Evolutionary conservation across 805 yeast genomes (phyloP), one percentile per base, ranked within the genome.

Genomic region (Monosporozyma servazzii): DNA sequence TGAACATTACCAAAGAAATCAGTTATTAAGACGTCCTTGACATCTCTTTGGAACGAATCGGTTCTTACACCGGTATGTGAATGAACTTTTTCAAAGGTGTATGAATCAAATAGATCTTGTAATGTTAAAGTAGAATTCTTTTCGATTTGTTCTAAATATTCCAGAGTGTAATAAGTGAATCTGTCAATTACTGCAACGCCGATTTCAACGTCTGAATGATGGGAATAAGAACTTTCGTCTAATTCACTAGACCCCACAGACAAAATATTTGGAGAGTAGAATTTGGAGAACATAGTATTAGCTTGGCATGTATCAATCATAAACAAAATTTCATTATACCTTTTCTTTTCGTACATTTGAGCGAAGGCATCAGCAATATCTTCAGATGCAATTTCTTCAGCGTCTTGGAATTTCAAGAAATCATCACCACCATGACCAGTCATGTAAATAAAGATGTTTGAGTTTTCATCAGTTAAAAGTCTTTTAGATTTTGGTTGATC

Each of bases 301-400:
- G 99, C 99, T 73, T 93, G 99, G 65, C 99, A 93, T 0, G 99
- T 93, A 68, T 93, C 99, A 56, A 93, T 86, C 98, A 93, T 93
- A 70, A 93, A 93, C 64, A 93, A 81, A 33, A 93, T 86, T 72
- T 93, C 98, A 60, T 90, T 89, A 72, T 93, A 93, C 51, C 99
- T 76, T 59, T 86, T 86, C 78, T 90, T 90, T 66, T 91, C 96
- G 71, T 88, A 81, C 99, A 93, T 93, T 66, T 93, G 97, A 49
- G 81, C 95, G 71, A 93, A 88, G 2, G 98, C 98, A 70, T 93
- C 96, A 1, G 99, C 98, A 54, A 93, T 78, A 69, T 93, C 99
- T 71, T 88, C 84, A 9, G 96, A 82, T 1, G 96, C 89, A 52
- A 93, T 89, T 63, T 93, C 99, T 67, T 93, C 99, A 10, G 98